Evolutionary conservation across 148 eudicot genomes (phyloP).

Genomic region (Silene conica): DNA sequence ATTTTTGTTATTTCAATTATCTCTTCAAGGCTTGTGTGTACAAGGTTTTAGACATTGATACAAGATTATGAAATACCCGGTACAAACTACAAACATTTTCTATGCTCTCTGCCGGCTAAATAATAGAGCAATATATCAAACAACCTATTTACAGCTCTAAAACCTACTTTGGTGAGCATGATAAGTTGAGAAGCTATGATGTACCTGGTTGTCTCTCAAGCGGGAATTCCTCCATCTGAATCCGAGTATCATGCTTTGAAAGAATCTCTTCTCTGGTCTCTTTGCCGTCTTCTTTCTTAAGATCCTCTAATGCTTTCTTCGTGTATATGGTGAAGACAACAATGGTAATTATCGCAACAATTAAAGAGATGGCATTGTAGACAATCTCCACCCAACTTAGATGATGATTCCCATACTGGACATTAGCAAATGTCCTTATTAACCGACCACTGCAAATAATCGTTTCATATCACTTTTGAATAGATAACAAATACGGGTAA

Average conservation of each 20-base stretch:
- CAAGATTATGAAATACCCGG: constrained; percentile 5
- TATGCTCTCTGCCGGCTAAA: background rate
- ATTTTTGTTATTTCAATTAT: background rate
- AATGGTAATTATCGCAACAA: constrained; percentile 52
- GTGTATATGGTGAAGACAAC: constrained; percentile 75
- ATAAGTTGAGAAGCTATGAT: constrained; percentile 17
- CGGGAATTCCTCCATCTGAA: constrained; percentile 62
- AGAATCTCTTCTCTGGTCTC: constrained; percentile 27
- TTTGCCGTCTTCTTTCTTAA: constrained; percentile 39
- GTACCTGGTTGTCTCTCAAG: constrained; percentile 40
- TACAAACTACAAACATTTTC: constrained; percentile 7
- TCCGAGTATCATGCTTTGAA: constrained; percentile 23
- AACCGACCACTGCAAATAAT: constrained; percentile 68
- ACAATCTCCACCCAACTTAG: constrained; percentile 74
- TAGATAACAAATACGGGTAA: background rate
- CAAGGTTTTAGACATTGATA: background rate
- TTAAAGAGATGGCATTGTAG: constrained; percentile 75
- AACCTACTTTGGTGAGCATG: constrained; percentile 10
- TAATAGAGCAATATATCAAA: constrained; percentile 6
- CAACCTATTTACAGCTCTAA: constrained; percentile 36
- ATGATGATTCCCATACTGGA: constrained; percentile 72
- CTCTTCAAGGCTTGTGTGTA: background rate
- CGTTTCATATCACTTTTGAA: background rate
- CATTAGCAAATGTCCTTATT: constrained; percentile 80
- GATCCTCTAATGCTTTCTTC: constrained; percentile 59